Conservation (phyloP, 371 early-diverging fungal genomes). For the Apophysomyces variabilis region DNA sequence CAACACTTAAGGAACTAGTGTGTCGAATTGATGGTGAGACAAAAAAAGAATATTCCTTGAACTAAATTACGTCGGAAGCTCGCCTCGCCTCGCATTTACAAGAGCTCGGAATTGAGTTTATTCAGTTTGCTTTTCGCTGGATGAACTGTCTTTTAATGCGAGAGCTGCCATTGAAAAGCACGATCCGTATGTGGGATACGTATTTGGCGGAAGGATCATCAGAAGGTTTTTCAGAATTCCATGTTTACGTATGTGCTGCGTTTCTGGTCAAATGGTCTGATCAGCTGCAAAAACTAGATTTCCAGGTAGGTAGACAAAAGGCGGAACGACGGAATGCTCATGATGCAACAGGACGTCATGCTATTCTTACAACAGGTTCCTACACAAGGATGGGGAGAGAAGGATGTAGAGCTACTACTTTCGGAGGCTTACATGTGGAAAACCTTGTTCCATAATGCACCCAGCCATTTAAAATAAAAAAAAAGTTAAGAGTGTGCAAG, state of each 20-base stretch:
- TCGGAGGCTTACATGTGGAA: slow-evolving; percentile 97
- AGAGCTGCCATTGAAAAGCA: slow-evolving; percentile 85
- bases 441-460: slow-evolving; percentile 88
- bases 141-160: slow-evolving; percentile 99
- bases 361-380: slow-evolving; percentile 93
- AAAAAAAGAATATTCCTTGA: slow-evolving; percentile 7
- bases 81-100: slow-evolving; percentile 83
- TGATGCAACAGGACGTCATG: slow-evolving; percentile 74
- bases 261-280: slow-evolving; percentile 95
- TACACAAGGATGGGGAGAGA: slow-evolving; percentile 86
- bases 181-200: slow-evolving; percentile 98
- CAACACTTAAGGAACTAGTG: slow-evolving; percentile 86
- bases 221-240: slow-evolving; percentile 95
- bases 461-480: slow-evolving; percentile 66
- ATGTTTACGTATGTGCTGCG: slow-evolving; percentile 97
- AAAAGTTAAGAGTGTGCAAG: slow-evolving; percentile 3
- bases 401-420: slow-evolving; percentile 91
- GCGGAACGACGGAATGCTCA: slow-evolving; percentile 6
- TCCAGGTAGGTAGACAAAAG: slow-evolving; percentile 58
- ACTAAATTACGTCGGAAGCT: slow-evolving; percentile 43
- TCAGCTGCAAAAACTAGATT: slow-evolving; percentile 84
- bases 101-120: slow-evolving; percentile 90
- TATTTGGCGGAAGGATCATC: slow-evolving; percentile 87
- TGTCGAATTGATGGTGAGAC: slow-evolving; percentile 84
- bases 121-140: slow-evolving; percentile 99